Base-by-base conservation (phyloP, 129 eudicot genomes). In the Oenanthe sinensis region DNA sequence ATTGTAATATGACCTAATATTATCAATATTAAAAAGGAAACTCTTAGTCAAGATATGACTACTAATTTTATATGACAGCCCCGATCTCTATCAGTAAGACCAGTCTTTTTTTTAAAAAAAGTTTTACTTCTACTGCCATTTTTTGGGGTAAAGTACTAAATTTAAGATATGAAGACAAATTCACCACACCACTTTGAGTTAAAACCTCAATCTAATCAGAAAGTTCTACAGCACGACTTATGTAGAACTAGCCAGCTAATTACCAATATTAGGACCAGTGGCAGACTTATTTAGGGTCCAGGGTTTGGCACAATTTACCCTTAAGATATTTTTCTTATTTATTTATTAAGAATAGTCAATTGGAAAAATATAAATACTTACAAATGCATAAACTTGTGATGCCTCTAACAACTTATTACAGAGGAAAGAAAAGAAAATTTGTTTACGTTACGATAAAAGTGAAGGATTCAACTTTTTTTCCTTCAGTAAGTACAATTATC, bases 31-130 rank as follows among this genome's bases (percentile, higher is more conserved):
- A 20, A 33, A 33, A 67, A 3, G 30, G 30, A 30, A 67, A 67
- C 72, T 67, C 22, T 13, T 67, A 67, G 72, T 67, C 72, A 67
- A 67, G 3, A 67, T 67, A 67, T 67, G 72, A 67, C 72, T 26
- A 67, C 39, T 15, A 1, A 67, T 67, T 30, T 33, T 8, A 30
- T 0, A 13, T 67, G 43, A 28, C 43, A 67, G 22, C 43, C 19
- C 42, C 72, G 30, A 11, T 30, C 8, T 67, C 43, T 30, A 30
- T 30, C 72, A 67, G 9, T 14, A 67, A 2, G 36, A 24, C 68
- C 33, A n/a, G n/a, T 2, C 6, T 3, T 2, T 9, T 8, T 60
- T 60, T 19, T 9, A 22, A 13, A 17, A 14, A 12, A n/a, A 24
- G 6, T 60, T 58, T 8, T 24, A 2, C 0, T 20, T 22, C 8